Evolutionary conservation across 2,329 filamentous ascomycete genomes (phyloP), one percentile per base, ranked within the genome.

Genomic region (Chalaropsis thielavioides): DNA sequence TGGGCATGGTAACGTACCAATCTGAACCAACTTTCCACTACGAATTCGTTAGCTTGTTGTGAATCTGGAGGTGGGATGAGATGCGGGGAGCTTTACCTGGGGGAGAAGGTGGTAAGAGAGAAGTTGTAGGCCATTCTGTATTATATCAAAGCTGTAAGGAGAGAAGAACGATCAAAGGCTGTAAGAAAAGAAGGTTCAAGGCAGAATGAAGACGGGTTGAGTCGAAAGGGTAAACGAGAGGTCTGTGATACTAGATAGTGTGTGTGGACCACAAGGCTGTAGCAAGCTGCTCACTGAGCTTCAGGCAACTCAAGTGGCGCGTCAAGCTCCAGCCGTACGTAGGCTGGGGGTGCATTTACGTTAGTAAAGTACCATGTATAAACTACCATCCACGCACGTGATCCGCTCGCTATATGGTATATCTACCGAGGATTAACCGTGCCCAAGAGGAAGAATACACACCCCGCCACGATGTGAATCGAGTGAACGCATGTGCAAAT

Each of bases 31-130:
- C 82, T 99, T 99, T 76, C 94, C 94, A 77, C 94, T 97, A 68
- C 68, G n/a, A 76, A 83, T 79, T 75, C 72, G 72, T 68, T 64
- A 67, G 67, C 60, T 60, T 58, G 54, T 46, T 43, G 46, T 61
- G 65, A 59, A 69, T 58, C 54, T 40, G 38, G 60, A 66, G 67
- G 71, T 69, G 71, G 70, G 63, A 68, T 67, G 66, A n/a, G 19
- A 67, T 64, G 62, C 66, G 66, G 54, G 67, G 66, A 69, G 68
- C 54, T 85, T 78, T 86, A 95, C 94, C 92, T 99, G 76, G 94
- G 94, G 74, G 94, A 97, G 87, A 99, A 99, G 70, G 94, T 99
- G 69, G 94, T 99, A 75, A 99, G 84, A 67, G 94, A 99, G 86
- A 99, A 99, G 65, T 69, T 69, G 67, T 69, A 69, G 19, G 68